Evolutionary conservation across 2,329 filamentous ascomycete species (phyloP).

Genomic region (Akanthomyces muscarius): DNA sequence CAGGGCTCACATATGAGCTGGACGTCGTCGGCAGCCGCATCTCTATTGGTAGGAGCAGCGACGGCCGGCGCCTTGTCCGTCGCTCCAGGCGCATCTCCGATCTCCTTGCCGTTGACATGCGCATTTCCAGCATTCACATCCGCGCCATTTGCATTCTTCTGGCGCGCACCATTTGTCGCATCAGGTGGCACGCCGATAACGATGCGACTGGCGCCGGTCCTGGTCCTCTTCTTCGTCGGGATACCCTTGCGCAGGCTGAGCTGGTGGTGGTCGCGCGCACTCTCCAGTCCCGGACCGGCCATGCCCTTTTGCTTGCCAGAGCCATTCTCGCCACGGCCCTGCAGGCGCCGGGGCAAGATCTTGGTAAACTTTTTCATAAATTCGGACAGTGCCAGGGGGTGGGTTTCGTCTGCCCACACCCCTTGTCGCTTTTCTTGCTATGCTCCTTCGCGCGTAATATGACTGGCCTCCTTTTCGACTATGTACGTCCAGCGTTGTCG

Average conservation of each 20-base stretch:
- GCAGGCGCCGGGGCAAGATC: constrained; percentile 32
- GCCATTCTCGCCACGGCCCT: constrained; percentile 24
- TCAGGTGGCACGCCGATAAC: constrained; percentile 22
- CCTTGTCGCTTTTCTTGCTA: constrained; percentile 1
- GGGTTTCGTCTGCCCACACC: constrained; percentile 4
- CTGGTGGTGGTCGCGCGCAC: constrained; percentile 33
- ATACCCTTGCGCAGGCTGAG: constrained; percentile 25
- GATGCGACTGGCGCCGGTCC: constrained; percentile 28
- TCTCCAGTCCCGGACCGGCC: constrained; percentile 20
- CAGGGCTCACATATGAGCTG: constrained; percentile 29
- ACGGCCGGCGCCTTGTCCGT: not conserved
- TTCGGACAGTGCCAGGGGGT: constrained; percentile 2
- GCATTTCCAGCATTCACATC: not conserved
- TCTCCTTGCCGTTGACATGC: constrained; percentile 1
- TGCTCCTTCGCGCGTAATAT: not conserved
- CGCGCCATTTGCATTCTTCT: constrained; percentile 12
- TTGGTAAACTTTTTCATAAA: constrained; percentile 36
- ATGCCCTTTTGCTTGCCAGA: constrained; percentile 17
- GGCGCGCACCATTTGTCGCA: not conserved
- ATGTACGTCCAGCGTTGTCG: not conserved
- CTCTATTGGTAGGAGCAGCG: constrained; percentile 1
- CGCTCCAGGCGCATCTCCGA: not conserved
- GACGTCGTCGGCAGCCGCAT: not conserved
- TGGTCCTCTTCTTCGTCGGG: constrained; percentile 23
- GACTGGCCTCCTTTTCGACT: not conserved